Conservation (phyloP, 352 stramenopile genomes). For the Pythium pyrilobum region DNA sequence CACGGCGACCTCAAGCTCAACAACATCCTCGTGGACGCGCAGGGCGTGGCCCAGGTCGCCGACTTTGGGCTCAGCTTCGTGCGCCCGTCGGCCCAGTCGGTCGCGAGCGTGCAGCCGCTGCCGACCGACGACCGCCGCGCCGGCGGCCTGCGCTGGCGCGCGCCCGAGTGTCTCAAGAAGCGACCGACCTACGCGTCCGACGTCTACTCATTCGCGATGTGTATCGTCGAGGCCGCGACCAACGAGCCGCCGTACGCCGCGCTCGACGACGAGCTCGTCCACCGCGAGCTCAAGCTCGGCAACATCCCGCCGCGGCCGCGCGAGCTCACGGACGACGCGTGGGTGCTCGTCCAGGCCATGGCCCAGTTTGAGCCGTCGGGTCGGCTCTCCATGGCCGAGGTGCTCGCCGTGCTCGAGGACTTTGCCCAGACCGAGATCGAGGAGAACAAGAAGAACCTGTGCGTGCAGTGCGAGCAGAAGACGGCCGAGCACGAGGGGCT, state of each 20-base stretch:
- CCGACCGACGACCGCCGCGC: too few species aligned
- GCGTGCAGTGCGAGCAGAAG: not conserved
- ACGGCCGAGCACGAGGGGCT: not conserved
- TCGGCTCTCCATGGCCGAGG: not conserved
- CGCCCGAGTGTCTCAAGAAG: constrained; percentile 23
- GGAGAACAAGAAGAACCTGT: not conserved
- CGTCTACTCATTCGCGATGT: constrained; percentile 42
- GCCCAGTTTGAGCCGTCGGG: not conserved
- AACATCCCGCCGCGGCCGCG: constrained; percentile 14
- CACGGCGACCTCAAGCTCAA: constrained; percentile 77
- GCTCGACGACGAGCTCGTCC: constrained; percentile 12
- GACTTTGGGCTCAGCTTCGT: constrained; percentile 24
- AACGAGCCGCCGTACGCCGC: constrained; percentile 1
- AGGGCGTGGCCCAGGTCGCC: constrained; percentile 15
- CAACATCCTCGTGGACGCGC: constrained; percentile 15
- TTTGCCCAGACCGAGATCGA: not conserved
- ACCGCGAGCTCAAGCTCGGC: constrained; percentile 4
- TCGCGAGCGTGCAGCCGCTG: not conserved
- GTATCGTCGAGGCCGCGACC: constrained; percentile 29
- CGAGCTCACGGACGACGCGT: constrained; percentile 9
- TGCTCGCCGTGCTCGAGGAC: not conserved
- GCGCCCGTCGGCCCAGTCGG: not conserved
- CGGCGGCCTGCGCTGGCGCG: constrained; percentile 19
- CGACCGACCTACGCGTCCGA: constrained; percentile 18
- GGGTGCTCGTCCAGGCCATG: constrained; percentile 22